Evolutionary conservation across 352 stramenopile species (phyloP).

Genomic region (Lagenidium giganteum): DNA sequence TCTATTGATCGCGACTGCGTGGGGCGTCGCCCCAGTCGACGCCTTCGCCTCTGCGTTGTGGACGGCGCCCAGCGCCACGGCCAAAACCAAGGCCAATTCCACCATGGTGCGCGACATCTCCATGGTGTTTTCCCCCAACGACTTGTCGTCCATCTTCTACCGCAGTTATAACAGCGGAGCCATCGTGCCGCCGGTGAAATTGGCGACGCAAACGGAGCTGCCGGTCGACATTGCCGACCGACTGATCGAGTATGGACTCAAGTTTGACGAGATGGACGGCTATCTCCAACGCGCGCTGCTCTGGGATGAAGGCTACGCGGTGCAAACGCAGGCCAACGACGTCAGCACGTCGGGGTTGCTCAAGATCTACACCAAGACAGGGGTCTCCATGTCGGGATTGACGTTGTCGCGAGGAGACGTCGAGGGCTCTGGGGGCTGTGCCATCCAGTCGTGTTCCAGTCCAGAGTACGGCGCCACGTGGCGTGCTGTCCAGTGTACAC

Average conservation of each 20-base stretch:
- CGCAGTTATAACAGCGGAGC: constrained; percentile 17
- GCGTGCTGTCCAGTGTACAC: constrained; percentile 8
- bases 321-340: not conserved
- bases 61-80: not conserved
- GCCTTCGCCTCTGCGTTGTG: not conserved
- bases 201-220: constrained; percentile 2
- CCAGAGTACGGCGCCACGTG: constrained; percentile 11
- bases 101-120: too few species aligned
- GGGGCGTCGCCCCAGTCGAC: not conserved
- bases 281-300: constrained; percentile 43
- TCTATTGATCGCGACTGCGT: not conserved
- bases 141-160: constrained; percentile 17
- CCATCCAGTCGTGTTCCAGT: constrained; percentile 13
- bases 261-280: constrained; percentile 19
- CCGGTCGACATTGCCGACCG: constrained; percentile 3
- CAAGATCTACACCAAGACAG: constrained; percentile 17
- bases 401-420: constrained; percentile 14
- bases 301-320: constrained; percentile 46
- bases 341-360: constrained; percentile 7
- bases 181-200: constrained; percentile 16
- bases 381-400: constrained; percentile 15
- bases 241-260: constrained; percentile 6
- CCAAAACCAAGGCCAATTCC: not conserved
- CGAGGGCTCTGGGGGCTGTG: constrained; percentile 16
- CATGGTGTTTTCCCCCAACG: constrained; percentile 9